Evolutionary conservation across 1,139 yeast species (phyloP).

Genomic region (Diutina neorugosa): DNA sequence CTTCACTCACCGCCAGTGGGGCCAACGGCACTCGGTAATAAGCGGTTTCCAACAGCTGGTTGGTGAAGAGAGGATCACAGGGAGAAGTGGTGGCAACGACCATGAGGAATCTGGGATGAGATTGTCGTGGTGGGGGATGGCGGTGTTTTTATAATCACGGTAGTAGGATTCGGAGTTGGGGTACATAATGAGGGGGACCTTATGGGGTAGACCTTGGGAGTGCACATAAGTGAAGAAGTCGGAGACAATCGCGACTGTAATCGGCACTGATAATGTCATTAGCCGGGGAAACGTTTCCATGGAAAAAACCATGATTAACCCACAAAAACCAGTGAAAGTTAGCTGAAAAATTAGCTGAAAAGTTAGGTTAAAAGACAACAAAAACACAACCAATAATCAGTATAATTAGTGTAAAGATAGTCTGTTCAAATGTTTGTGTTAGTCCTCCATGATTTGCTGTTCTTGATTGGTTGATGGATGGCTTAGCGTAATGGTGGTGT

Average conservation of each 20-base stretch:
- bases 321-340: no score
- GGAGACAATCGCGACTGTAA: not conserved
- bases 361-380: no score
- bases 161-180: not conserved
- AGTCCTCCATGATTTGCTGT: no score
- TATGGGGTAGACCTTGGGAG: not conserved
- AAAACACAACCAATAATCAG: no score
- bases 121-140: not conserved
- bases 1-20: not conserved
- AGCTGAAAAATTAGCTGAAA: no score
- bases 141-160: no score
- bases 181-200: not conserved
- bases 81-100: not conserved
- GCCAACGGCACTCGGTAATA: slow-evolving; percentile 3
- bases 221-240: no score
- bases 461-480: no score
- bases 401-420: no score
- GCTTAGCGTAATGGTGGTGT: no score
- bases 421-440: no score
- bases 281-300: not conserved
- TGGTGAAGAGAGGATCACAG: slow-evolving; percentile 1
- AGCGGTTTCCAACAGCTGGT: slow-evolving; percentile 3
- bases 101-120: not conserved
- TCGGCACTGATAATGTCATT: not conserved
- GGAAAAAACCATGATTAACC: no score